Evolutionary conservation across 257 asterid species (phyloP).

Genomic region (Nicotiana attenuata): DNA sequence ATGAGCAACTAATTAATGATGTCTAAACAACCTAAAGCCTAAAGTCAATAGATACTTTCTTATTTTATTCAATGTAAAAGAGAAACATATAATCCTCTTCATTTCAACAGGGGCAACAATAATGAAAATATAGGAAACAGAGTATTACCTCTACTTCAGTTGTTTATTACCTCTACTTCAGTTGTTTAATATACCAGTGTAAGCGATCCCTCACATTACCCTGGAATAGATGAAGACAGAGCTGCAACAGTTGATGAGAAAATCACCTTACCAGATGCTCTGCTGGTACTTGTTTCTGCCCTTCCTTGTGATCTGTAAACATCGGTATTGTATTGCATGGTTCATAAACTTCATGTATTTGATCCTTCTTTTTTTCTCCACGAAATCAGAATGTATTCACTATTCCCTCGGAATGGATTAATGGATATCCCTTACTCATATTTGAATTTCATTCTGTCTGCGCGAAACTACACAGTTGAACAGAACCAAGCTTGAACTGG

Average conservation of each 20-base stretch:
- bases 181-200: constrained; percentile 33
- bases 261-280: constrained; percentile 76
- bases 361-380: background rate
- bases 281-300: constrained; percentile 53
- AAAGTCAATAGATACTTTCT: too few species aligned
- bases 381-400: background rate
- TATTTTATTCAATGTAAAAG: too few species aligned
- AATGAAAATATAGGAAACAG: constrained; percentile 50
- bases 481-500: background rate
- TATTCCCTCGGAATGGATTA: background rate
- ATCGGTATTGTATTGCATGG: background rate
- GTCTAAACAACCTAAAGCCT: too few species aligned
- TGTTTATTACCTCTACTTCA: constrained; percentile 35
- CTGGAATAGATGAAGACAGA: constrained; percentile 64
- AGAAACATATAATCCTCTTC: too few species aligned
- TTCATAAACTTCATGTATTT: background rate
- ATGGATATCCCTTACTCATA: background rate
- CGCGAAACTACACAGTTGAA: background rate
- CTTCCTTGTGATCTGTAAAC: background rate
- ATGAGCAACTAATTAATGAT: too few species aligned
- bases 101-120: too few species aligned
- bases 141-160: constrained; percentile 41
- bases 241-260: constrained; percentile 77
- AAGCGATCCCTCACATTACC: constrained; percentile 45
- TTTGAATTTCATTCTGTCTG: background rate